phyloP scores from a whole-genome alignment of 305 asterid species.

The Rubia tinctorum region DNA sequence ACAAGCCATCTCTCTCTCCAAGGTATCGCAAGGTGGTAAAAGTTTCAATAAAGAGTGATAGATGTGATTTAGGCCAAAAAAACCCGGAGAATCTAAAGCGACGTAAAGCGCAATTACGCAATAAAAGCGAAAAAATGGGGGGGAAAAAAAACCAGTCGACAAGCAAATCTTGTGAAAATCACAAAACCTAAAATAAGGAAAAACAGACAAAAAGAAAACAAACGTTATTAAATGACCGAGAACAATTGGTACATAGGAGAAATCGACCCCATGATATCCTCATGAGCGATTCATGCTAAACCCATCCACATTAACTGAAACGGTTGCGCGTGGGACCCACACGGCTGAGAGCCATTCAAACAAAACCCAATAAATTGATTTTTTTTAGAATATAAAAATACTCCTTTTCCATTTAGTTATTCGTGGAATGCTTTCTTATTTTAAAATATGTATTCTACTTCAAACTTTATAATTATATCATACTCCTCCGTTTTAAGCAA shows the following conservation, averaged over 20 bases:
- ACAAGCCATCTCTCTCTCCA: no score
- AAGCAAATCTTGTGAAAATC: not conserved
- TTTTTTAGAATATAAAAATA: no score
- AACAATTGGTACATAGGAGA: not conserved
- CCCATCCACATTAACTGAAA: constrained; percentile 27
- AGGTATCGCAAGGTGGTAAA: no score
- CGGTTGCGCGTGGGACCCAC: constrained; percentile 46
- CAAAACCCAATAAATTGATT: not conserved
- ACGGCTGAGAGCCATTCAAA: constrained; percentile 10
- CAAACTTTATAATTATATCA: no score
- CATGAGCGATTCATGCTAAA: not conserved
- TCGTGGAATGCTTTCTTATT: no score
- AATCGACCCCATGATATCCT: constrained; percentile 23
- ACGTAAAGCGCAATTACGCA: not conserved
- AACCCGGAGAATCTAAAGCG: not conserved
- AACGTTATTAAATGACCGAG: constrained; percentile 3
- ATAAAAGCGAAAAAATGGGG: not conserved
- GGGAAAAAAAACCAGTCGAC: not conserved
- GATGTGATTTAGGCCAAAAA: not conserved
- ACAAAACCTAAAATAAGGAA: not conserved
- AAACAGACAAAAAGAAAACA: not conserved
- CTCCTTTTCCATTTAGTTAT: no score
- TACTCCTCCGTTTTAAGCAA: no score
- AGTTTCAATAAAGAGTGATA: not conserved
- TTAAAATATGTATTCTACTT: no score